Conservation (phyloP, 2,329 filamentous ascomycete genomes). For the Phaeosphaeriaceae sp. region DNA sequence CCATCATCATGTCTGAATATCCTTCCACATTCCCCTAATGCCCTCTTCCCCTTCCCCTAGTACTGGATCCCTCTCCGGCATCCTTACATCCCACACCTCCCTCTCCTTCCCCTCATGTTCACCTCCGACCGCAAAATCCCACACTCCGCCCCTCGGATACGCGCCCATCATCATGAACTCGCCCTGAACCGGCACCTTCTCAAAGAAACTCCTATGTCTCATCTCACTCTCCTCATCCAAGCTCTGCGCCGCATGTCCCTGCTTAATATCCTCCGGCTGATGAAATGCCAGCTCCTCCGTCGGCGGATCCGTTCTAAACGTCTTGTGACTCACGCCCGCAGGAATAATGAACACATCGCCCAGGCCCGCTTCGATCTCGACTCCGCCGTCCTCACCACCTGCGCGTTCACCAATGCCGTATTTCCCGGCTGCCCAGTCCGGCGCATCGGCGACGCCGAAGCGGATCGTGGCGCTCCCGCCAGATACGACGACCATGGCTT, state of each 20-base stretch:
- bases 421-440: slow-evolving; percentile 6
- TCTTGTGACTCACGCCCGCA: slow-evolving; percentile 64
- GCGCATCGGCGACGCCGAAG: slow-evolving; percentile 62
- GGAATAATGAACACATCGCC: slow-evolving; percentile 68
- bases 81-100: slow-evolving; percentile 55
- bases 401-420: slow-evolving; percentile 51
- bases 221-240: slow-evolving; percentile 39
- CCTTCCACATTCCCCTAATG: slow-evolving; percentile 46
- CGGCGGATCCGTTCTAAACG: slow-evolving; percentile 52
- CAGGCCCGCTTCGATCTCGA: slow-evolving; percentile 56
- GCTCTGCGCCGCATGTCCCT: slow-evolving; percentile 21
- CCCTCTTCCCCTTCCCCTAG: slow-evolving; percentile 51
- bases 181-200: slow-evolving; percentile 47
- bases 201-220: slow-evolving; percentile 43
- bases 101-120: slow-evolving; percentile 52
- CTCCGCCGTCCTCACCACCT: slow-evolving; percentile 55
- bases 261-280: slow-evolving; percentile 50
- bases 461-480: slow-evolving; percentile 60
- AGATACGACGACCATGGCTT: slow-evolving; percentile 64
- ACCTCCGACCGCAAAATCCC: slow-evolving; percentile 60
- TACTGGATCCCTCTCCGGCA: slow-evolving; percentile 58
- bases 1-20: not conserved
- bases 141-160: slow-evolving; percentile 58
- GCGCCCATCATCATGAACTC: slow-evolving; percentile 65
- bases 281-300: slow-evolving; percentile 49